Percentiles rank a stretch among this genome's conserved stretches.
Conservation (phyloP, 2,329 filamentous ascomycete genomes). For the Sporothrix luriei region DNA sequence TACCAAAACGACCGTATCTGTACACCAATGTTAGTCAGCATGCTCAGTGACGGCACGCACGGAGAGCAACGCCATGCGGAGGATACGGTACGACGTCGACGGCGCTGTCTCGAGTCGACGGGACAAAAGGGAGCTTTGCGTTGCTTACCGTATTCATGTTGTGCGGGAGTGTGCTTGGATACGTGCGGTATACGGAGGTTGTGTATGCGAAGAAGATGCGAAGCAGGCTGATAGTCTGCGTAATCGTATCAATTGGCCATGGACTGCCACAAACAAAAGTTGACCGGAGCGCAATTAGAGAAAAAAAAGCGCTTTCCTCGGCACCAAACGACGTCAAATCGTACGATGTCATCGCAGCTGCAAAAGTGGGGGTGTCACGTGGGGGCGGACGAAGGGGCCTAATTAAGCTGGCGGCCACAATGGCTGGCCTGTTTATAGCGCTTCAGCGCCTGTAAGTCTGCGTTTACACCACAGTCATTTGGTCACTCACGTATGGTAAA, state of each 20-base stretch:
- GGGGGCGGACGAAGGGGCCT: neutral
- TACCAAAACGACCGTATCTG: slow-evolving; percentile 35
- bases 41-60: neutral
- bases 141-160: slow-evolving; percentile 35
- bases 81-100: neutral
- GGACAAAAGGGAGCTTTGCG: neutral
- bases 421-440: neutral
- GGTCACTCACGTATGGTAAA: neutral
- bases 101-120: neutral
- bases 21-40: neutral
- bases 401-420: neutral
- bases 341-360: slow-evolving; percentile 25
- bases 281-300: neutral
- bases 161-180: slow-evolving; percentile 6
- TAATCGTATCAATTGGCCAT: neutral
- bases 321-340: slow-evolving; percentile 7
- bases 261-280: neutral
- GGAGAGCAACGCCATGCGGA: neutral
- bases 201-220: neutral
- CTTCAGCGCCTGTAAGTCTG: too few species aligned
- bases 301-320: neutral
- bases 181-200: neutral
- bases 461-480: too few species aligned
- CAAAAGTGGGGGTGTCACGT: slow-evolving; percentile 20
- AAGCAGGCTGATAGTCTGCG: neutral